Evolutionary conservation across 768 basidiomycete genomes (phyloP).

Genomic region (Termitomyces sp.): DNA sequence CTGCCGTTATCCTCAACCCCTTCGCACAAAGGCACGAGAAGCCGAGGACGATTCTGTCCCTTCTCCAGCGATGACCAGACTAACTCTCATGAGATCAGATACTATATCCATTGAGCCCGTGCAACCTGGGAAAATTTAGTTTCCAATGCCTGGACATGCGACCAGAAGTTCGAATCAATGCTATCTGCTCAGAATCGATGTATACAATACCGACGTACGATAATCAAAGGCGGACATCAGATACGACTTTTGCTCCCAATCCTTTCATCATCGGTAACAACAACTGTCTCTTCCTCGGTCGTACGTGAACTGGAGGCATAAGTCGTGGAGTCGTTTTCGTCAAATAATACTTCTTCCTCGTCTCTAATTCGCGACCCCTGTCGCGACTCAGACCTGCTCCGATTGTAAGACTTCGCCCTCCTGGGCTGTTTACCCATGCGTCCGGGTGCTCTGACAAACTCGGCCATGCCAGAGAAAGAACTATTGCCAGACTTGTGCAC

Average conservation of each 20-base stretch:
- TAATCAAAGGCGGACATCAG: conserved; percentile 4
- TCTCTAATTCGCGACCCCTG: conserved; percentile 28
- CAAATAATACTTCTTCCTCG: conserved; percentile 56
- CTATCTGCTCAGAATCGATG: conserved; percentile 6
- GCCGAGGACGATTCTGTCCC: conserved; percentile 4
- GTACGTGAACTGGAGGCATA: conserved; percentile 36
- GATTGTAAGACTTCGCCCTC: conserved; percentile 7
- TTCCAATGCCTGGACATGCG: not conserved
- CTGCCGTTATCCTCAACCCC: conserved; percentile 65
- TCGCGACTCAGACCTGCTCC: conserved; percentile 16
- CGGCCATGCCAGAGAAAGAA: conserved; percentile 52
- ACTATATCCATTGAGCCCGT: not conserved
- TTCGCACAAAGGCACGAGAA: conserved; percentile 30
- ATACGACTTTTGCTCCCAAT: conserved; percentile 9
- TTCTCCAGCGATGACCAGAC: conserved; percentile 3
- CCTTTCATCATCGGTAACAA: conserved; percentile 33
- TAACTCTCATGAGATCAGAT: not conserved
- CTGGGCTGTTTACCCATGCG: conserved; percentile 9
- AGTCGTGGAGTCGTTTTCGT: conserved; percentile 45
- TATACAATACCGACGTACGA: conserved; percentile 8
- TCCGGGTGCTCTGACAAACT: conserved; percentile 55
- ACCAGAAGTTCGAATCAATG: not conserved
- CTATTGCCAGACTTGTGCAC: conserved; percentile 30
- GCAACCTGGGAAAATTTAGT: not conserved
- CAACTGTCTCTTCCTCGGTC: conserved; percentile 34